These are phyloP conservation scores for Artemisia tridentata DNA, from an alignment of 129 eudicot species.

Conservation along the genomic window DNA sequence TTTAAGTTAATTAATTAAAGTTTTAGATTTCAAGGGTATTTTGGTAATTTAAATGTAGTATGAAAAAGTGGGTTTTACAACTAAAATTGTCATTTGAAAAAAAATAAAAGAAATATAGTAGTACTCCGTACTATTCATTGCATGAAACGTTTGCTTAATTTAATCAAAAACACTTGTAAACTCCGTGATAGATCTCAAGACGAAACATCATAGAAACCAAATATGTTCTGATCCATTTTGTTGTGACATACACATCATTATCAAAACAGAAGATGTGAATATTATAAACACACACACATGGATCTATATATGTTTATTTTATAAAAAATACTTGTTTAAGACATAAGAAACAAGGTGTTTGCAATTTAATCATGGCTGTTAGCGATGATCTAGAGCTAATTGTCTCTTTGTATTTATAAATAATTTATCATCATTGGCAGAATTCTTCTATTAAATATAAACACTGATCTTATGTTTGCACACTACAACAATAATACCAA, in stretches of 20 bases:
- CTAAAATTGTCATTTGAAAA: no score
- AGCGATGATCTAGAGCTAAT: slow-evolving; percentile 28
- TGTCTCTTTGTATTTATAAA: slow-evolving; percentile 11
- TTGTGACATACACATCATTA: slow-evolving; percentile 8
- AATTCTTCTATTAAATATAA: not conserved
- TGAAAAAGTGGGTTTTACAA: no score
- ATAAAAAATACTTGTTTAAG: slow-evolving; percentile 4
- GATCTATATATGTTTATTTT: slow-evolving; percentile 1
- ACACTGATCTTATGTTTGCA: no score
- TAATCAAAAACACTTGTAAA: slow-evolving; percentile 12
- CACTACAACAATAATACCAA: no score
- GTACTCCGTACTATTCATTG: not conserved
- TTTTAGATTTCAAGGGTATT: no score
- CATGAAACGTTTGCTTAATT: slow-evolving; percentile 4
- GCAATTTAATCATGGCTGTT: slow-evolving; percentile 10
- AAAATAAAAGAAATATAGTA: no score
- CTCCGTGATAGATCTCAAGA: slow-evolving; percentile 21
- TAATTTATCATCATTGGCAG: not conserved
- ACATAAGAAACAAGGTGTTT: slow-evolving; percentile 19
- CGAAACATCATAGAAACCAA: slow-evolving; percentile 19
- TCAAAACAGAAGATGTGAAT: slow-evolving; percentile 7
- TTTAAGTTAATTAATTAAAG: no score
- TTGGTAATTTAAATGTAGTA: no score
- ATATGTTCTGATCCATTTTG: slow-evolving; percentile 22
- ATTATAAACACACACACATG: not conserved